Evolutionary conservation across 2,329 filamentous ascomycete species (phyloP).

Genomic region (Trichoderma sp.): DNA sequence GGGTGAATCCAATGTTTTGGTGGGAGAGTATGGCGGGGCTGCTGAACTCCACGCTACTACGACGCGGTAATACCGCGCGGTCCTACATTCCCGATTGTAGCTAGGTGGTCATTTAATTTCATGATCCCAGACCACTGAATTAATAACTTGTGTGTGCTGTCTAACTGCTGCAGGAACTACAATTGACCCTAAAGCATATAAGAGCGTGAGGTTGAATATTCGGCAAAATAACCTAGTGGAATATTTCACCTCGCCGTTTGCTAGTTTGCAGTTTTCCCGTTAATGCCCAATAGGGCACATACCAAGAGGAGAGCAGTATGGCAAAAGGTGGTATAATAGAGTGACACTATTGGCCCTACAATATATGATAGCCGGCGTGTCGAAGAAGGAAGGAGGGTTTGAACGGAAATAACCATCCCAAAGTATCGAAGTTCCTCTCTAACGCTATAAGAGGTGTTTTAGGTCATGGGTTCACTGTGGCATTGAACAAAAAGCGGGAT

Average conservation of each 20-base stretch:
- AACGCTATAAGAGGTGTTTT: background rate
- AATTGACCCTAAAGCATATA: background rate
- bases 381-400: background rate
- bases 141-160: background rate
- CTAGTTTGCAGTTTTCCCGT: background rate
- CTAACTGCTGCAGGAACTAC: background rate
- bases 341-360: background rate
- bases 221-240: background rate
- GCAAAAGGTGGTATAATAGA: background rate
- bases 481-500: background rate
- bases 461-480: background rate
- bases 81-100: background rate
- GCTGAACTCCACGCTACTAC: background rate
- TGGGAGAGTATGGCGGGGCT: background rate
- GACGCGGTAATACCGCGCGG: no score
- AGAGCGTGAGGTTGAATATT: background rate
- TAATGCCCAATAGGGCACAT: background rate
- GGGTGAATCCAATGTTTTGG: background rate
- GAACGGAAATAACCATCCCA: background rate
- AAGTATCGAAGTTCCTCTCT: background rate
- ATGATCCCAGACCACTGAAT: background rate
- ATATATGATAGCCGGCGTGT: background rate
- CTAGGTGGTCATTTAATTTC: background rate
- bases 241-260: background rate
- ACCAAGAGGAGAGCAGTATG: background rate